A percentile compares a stretch with the other conserved stretches of the same genome.
phyloP scores from a whole-genome alignment of 2,329 filamentous ascomycete species.

The Mycosphaerella arachidis region DNA sequence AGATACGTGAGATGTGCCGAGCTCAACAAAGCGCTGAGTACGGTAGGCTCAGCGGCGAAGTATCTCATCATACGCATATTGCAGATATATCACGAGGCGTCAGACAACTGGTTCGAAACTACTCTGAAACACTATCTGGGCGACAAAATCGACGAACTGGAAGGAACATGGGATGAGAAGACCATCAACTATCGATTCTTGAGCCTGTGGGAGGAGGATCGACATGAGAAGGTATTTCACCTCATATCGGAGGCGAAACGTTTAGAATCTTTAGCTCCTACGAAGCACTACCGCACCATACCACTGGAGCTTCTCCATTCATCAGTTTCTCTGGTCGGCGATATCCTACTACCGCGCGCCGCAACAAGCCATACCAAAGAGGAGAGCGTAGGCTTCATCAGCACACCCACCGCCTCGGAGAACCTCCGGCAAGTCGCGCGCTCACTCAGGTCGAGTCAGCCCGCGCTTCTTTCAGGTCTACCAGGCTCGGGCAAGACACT shows the following conservation, averaged over 20 bases:
- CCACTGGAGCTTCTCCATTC: conserved; percentile 20
- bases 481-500: conserved; percentile 90
- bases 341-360: conserved; percentile 59
- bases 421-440: conserved; percentile 69
- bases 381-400: conserved; percentile 51
- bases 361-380: not conserved
- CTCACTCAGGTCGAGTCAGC: conserved; percentile 62
- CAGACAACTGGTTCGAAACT: conserved; percentile 71
- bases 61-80: conserved; percentile 81
- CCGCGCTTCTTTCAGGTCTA: conserved; percentile 75
- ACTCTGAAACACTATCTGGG: conserved; percentile 65
- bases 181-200: conserved; percentile 74
- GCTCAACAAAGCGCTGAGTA: conserved; percentile 64
- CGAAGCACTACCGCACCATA: conserved; percentile 11
- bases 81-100: conserved; percentile 70
- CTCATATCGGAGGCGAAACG: conserved; percentile 3
- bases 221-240: conserved; percentile 39
- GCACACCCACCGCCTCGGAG: conserved; percentile 64
- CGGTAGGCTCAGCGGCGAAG: conserved; percentile 57
- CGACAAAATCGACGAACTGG: conserved; percentile 42
- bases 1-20: conserved; percentile 60
- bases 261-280: not conserved
- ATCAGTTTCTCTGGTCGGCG: conserved; percentile 59
- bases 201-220: conserved; percentile 59
- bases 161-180: conserved; percentile 70